Evolutionary conservation across 2,329 filamentous ascomycete genomes (phyloP).

Genomic region (Teratosphaeria pseudoeucalypti): DNA sequence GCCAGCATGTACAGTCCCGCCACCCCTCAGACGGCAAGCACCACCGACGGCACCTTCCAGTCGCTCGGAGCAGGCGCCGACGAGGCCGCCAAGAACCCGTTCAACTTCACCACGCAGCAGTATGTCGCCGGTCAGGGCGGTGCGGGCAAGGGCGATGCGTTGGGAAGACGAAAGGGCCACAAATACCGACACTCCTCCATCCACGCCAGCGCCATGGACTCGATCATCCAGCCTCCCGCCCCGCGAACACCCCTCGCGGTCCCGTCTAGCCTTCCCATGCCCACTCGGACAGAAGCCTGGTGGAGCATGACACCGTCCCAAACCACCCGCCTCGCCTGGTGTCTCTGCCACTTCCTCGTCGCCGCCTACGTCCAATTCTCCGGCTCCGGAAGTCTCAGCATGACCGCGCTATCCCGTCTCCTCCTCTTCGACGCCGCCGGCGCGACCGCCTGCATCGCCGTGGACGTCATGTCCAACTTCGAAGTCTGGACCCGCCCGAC

Average conservation of each 20-base stretch:
- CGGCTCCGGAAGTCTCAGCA: slow-evolving; percentile 74
- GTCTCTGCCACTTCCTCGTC: slow-evolving; percentile 73
- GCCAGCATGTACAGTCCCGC: slow-evolving; percentile 19
- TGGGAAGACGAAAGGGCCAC: slow-evolving; percentile 86
- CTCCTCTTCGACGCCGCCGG: slow-evolving; percentile 93
- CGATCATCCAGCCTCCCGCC: slow-evolving; percentile 80
- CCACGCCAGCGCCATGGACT: slow-evolving; percentile 72
- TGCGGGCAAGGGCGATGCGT: slow-evolving; percentile 57
- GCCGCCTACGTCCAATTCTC: slow-evolving; percentile 78
- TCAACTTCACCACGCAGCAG: slow-evolving; percentile 76
- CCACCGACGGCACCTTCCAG: slow-evolving; percentile 18
- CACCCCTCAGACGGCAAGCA: slow-evolving; percentile 23
- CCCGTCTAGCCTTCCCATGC: slow-evolving; percentile 83
- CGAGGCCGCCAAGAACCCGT: slow-evolving; percentile 50
- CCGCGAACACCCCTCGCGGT: slow-evolving; percentile 79
- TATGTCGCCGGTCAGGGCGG: slow-evolving; percentile 28
- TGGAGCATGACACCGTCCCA: slow-evolving; percentile 85
- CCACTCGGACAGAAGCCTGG: slow-evolving; percentile 79
- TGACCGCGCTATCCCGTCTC: slow-evolving; percentile 85
- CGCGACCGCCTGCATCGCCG: slow-evolving; percentile 79
- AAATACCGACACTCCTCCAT: slow-evolving; percentile 97
- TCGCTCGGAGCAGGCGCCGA: slow-evolving; percentile 8
- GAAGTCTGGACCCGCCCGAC: slow-evolving; percentile 93
- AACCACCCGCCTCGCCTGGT: slow-evolving; percentile 75
- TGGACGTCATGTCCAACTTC: slow-evolving; percentile 91